Percentiles rank a stretch among this genome's conserved stretches.
Evolutionary conservation across 331 rosid genomes (phyloP).

Genomic region (Stylosanthes scabra): DNA sequence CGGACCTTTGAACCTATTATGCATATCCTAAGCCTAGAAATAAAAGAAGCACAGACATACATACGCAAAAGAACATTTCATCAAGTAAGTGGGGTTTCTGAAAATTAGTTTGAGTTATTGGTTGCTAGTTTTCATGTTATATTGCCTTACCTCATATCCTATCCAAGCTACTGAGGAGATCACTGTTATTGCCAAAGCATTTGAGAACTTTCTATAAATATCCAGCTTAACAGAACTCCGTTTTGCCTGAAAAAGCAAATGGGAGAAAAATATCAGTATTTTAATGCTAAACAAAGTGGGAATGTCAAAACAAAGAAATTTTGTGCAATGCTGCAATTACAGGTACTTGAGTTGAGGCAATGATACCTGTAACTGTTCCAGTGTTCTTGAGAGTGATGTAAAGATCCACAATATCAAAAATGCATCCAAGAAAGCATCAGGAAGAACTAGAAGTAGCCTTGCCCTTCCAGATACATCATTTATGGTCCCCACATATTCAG

Average conservation of each 20-base stretch:
- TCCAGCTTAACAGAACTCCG: slow-evolving; percentile 93
- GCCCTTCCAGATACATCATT: slow-evolving; percentile 94
- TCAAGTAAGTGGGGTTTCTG: no score
- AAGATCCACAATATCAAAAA: slow-evolving; percentile 95
- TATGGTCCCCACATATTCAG: slow-evolving; percentile 94
- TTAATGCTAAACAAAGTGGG: not conserved
- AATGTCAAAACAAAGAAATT: slow-evolving; percentile 22
- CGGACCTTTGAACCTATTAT: not conserved
- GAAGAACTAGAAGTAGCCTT: slow-evolving; percentile 90
- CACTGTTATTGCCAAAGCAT: slow-evolving; percentile 83
- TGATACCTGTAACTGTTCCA: slow-evolving; percentile 93
- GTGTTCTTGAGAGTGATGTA: slow-evolving; percentile 87
- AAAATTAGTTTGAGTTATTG: slow-evolving; percentile 5
- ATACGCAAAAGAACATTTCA: slow-evolving; percentile 13
- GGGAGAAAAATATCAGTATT: slow-evolving; percentile 6
- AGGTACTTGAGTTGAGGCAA: slow-evolving; percentile 5
- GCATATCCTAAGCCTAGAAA: not conserved
- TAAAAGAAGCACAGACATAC: not conserved
- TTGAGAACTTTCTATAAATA: slow-evolving; percentile 94
- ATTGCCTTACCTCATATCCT: slow-evolving; percentile 81
- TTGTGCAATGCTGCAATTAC: slow-evolving; percentile 28
- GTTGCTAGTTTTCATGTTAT: not conserved
- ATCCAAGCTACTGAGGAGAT: slow-evolving; percentile 91
- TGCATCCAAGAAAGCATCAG: slow-evolving; percentile 92
- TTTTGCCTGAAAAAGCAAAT: slow-evolving; percentile 65